phyloP scores from a whole-genome alignment of 179 eudicot species.

The Actinidia polygama region DNA sequence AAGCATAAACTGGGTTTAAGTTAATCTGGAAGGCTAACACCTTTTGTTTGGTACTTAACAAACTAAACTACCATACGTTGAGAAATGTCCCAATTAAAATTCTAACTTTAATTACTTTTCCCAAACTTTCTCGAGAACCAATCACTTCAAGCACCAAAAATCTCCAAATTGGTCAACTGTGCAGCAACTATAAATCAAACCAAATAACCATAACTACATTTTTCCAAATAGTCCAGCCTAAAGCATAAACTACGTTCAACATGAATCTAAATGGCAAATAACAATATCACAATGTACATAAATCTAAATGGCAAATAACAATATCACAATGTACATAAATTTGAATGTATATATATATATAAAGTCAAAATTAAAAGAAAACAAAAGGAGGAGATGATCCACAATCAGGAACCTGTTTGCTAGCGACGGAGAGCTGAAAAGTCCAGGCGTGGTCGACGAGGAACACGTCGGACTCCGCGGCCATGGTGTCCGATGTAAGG shows the following conservation, averaged over 20 bases:
- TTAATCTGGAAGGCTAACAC: background rate
- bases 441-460: conserved; percentile 97
- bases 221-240: background rate
- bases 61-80: background rate
- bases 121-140: conserved; percentile 12
- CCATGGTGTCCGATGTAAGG: conserved; percentile 46
- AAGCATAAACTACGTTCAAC: background rate
- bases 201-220: background rate
- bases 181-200: background rate
- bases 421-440: conserved; percentile 86
- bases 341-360: too few relatives aligned
- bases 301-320: too few relatives aligned
- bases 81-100: background rate
- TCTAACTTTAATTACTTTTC: background rate
- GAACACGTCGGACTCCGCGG: conserved; percentile 63
- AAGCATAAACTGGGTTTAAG: too few relatives aligned
- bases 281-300: too few relatives aligned
- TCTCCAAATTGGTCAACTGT: background rate
- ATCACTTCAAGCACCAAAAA: background rate
- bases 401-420: conserved; percentile 59
- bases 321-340: too few relatives aligned
- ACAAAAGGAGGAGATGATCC: too few relatives aligned
- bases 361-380: too few relatives aligned
- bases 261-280: too few relatives aligned
- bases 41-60: background rate